Conservation (phyloP, 169 alveolate species). For the Condylostoma magnum region DNA sequence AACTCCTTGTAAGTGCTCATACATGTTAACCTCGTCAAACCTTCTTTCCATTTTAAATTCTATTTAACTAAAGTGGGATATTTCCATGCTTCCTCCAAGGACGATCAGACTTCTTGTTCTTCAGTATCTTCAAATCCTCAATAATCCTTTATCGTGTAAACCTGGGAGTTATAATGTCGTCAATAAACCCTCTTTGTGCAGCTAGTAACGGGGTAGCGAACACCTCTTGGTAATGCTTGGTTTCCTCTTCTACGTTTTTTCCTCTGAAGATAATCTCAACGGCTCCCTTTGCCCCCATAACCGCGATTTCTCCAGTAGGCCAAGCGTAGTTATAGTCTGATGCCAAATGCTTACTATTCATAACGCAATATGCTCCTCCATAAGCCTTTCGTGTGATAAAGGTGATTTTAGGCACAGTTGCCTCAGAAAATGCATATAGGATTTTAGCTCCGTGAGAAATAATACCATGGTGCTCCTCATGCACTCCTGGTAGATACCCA, state of each 20-base stretch:
- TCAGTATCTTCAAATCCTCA: slow-evolving; percentile 31
- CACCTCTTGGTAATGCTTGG: slow-evolving; percentile 42
- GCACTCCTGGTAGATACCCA: slow-evolving; percentile 64
- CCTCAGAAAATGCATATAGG: slow-evolving; percentile 59
- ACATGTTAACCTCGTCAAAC: no score
- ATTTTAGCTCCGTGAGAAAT: slow-evolving; percentile 62
- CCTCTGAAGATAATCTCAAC: slow-evolving; percentile 65
- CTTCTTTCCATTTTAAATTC: no score
- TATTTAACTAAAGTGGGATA: slow-evolving; percentile 42
- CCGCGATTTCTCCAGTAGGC: slow-evolving; percentile 69
- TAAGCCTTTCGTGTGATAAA: slow-evolving; percentile 60
- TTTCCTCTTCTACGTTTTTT: slow-evolving; percentile 42
- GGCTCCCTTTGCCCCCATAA: slow-evolving; percentile 74
- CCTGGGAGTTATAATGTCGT: slow-evolving; percentile 49
- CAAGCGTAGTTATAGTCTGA: slow-evolving; percentile 65
- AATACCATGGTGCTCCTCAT: slow-evolving; percentile 55
- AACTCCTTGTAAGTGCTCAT: no score
- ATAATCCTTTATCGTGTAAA: slow-evolving; percentile 36
- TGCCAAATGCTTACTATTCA: slow-evolving; percentile 44
- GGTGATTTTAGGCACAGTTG: slow-evolving; percentile 59
- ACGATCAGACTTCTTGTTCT: slow-evolving; percentile 26
- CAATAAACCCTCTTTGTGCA: slow-evolving; percentile 56
- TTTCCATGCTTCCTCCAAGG: slow-evolving; percentile 54
- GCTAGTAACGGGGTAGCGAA: slow-evolving; percentile 61
- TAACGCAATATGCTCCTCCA: slow-evolving; percentile 64